Percentiles rank a stretch among this genome's conserved stretches.
These are phyloP conservation scores for Creolimax fragrantissima DNA, from an alignment of 78 protist genomes.

Conservation along the genomic window DNA sequence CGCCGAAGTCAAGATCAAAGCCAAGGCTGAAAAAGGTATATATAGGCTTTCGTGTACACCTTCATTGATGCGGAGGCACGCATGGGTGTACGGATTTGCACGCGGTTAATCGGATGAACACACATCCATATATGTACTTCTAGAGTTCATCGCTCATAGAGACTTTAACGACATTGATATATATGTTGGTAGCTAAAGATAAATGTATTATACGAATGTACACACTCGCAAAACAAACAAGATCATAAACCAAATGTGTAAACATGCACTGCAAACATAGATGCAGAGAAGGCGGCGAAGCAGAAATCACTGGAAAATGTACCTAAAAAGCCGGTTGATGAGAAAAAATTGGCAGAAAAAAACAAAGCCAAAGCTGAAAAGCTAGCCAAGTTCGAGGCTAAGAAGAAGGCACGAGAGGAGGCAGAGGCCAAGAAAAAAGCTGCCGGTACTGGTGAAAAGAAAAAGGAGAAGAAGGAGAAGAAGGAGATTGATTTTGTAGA, in stretches of 20 bases:
- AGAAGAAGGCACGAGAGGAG: background rate
- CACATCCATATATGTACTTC: background rate
- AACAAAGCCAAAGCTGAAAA: background rate
- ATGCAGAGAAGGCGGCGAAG: background rate
- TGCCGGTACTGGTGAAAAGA: background rate
- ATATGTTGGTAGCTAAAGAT: too few relatives aligned
- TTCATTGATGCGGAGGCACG: background rate
- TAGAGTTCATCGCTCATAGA: too few relatives aligned
- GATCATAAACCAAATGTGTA: too few relatives aligned
- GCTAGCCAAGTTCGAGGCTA: conserved; percentile 19
- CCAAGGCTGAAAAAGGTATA: background rate
- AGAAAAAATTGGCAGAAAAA: background rate
- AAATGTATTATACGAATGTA: too few relatives aligned
- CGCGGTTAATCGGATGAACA: background rate
- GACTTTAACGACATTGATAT: too few relatives aligned
- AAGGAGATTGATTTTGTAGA: background rate
- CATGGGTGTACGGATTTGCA: background rate
- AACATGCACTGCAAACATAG: too few relatives aligned
- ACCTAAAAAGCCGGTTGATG: background rate
- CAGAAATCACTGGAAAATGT: background rate
- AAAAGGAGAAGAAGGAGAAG: background rate
- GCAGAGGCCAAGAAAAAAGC: conserved; percentile 12
- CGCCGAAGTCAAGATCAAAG: background rate
- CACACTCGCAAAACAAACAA: too few relatives aligned
- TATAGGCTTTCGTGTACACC: background rate